These are phyloP conservation scores for Beauveria pseudobassiana DNA, from an alignment of 2,329 filamentous ascomycete genomes.

Conservation along the genomic window DNA sequence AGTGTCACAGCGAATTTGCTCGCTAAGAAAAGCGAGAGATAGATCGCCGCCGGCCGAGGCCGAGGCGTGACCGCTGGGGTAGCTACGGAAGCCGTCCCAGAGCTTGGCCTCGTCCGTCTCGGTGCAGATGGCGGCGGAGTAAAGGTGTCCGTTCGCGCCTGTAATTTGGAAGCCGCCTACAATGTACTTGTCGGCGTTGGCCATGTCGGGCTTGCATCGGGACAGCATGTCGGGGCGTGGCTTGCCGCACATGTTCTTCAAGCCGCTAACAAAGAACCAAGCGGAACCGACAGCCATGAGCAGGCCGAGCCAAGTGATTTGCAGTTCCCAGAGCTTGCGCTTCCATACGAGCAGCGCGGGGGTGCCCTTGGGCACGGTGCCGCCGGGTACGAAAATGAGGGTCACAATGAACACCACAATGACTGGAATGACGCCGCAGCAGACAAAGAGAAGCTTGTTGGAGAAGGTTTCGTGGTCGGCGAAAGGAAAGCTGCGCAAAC, in stretches of 20 bases:
- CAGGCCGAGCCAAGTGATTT: slow-evolving; percentile 77
- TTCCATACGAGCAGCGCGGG: slow-evolving; percentile 62
- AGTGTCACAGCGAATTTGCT: slow-evolving; percentile 72
- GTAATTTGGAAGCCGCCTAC: slow-evolving; percentile 54
- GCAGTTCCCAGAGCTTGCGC: slow-evolving; percentile 85
- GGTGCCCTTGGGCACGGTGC: slow-evolving; percentile 54
- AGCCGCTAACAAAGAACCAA: slow-evolving; percentile 75
- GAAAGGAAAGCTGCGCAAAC: slow-evolving; percentile 54
- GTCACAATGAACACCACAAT: slow-evolving; percentile 61
- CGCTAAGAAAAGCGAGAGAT: slow-evolving; percentile 80
- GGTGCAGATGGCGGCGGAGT: slow-evolving; percentile 69
- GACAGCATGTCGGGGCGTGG: slow-evolving; percentile 75
- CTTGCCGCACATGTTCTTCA: slow-evolving; percentile 70
- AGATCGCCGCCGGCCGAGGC: slow-evolving; percentile 71
- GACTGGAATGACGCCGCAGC: slow-evolving; percentile 57
- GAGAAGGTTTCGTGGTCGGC: slow-evolving; percentile 65
- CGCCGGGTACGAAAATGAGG: slow-evolving; percentile 64
- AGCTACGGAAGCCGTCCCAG: slow-evolving; percentile 78
- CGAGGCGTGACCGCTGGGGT: slow-evolving; percentile 49
- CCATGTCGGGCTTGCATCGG: slow-evolving; percentile 69
- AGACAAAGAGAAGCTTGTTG: slow-evolving; percentile 55
- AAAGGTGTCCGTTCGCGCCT: slow-evolving; percentile 56
- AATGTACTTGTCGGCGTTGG: slow-evolving; percentile 49
- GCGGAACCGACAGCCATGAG: slow-evolving; percentile 62
- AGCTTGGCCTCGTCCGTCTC: slow-evolving; percentile 54